Evolutionary conservation across 2,329 filamentous ascomycete species (phyloP).

Genomic region (Lachnellula hyalina): DNA sequence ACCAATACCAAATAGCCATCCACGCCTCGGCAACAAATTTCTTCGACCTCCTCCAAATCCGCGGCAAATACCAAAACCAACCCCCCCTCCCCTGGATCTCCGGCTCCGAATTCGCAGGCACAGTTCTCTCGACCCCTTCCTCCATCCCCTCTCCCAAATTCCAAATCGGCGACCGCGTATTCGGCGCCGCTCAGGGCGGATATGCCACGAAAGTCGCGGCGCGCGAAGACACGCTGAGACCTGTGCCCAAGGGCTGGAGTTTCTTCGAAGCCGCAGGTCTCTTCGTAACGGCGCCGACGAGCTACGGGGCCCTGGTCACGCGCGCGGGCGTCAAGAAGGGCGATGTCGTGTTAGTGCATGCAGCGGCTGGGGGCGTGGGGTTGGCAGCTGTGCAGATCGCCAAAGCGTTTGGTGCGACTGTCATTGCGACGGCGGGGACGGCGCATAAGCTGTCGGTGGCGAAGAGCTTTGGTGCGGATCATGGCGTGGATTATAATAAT

Average conservation of each 20-base stretch:
- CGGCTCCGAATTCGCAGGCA: constrained; percentile 81
- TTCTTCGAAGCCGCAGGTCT: constrained; percentile 81
- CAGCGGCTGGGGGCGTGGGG: constrained; percentile 87
- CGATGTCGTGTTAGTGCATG: constrained; percentile 86
- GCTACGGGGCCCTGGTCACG: constrained; percentile 75
- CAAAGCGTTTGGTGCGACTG: constrained; percentile 84
- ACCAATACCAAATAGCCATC: constrained; percentile 83
- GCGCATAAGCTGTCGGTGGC: constrained; percentile 76
- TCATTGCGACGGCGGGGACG: constrained; percentile 87
- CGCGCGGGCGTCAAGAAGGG: constrained; percentile 72
- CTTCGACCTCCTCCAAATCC: constrained; percentile 93
- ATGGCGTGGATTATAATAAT: constrained; percentile 71
- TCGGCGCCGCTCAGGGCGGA: constrained; percentile 79
- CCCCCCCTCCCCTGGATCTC: constrained; percentile 81
- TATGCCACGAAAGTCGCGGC: constrained; percentile 74
- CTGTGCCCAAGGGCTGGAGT: constrained; percentile 75
- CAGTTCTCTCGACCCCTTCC: constrained; percentile 62
- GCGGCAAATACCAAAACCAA: constrained; percentile 92
- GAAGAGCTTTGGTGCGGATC: constrained; percentile 75
- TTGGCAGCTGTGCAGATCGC: constrained; percentile 89
- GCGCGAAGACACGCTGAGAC: constrained; percentile 60
- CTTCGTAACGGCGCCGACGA: constrained; percentile 88
- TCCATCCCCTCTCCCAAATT: constrained; percentile 50
- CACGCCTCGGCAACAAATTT: constrained; percentile 90
- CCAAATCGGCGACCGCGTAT: constrained; percentile 75